Percentiles rank a stretch among this genome's conserved stretches.
phyloP scores from a whole-genome alignment of 805 yeast genomes.

The Torulaspora franciscae region DNA sequence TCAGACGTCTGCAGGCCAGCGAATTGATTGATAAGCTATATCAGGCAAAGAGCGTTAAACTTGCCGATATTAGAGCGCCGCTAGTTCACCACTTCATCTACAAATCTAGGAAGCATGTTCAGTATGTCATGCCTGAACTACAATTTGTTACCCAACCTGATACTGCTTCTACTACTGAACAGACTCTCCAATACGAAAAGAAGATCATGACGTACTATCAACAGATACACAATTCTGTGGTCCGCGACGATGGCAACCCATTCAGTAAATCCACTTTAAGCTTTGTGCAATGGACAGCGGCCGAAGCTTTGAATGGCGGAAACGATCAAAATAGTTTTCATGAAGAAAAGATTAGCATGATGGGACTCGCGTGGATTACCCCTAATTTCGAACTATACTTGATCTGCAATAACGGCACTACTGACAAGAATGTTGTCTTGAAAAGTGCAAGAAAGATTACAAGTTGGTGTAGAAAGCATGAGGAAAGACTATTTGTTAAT shows the following conservation, averaged over 20 bases:
- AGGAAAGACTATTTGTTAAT: slow-evolving; percentile 63
- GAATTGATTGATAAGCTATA: slow-evolving; percentile 38
- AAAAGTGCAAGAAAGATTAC: slow-evolving; percentile 60
- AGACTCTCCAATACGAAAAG: slow-evolving; percentile 17
- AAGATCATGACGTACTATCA: slow-evolving; percentile 29
- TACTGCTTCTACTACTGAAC: slow-evolving; percentile 3
- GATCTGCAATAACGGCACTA: slow-evolving; percentile 49
- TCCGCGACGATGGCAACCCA: slow-evolving; percentile 28
- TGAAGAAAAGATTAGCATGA: slow-evolving; percentile 23
- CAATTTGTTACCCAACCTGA: slow-evolving; percentile 17
- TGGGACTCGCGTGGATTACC: slow-evolving; percentile 52
- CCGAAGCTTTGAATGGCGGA: not conserved
- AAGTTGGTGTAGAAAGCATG: slow-evolving; percentile 70
- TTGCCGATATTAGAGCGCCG: slow-evolving; percentile 52
- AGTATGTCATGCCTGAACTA: slow-evolving; percentile 32
- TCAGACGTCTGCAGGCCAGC: slow-evolving; percentile 39
- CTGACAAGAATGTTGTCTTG: slow-evolving; percentile 51
- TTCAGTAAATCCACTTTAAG: slow-evolving; percentile 41
- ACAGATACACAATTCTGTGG: slow-evolving; percentile 25
- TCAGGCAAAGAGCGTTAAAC: slow-evolving; percentile 37
- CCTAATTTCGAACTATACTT: slow-evolving; percentile 59
- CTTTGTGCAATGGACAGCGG: slow-evolving; percentile 42
- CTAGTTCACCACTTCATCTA: slow-evolving; percentile 72
- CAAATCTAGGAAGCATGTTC: slow-evolving; percentile 65
- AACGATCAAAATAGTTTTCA: slow-evolving; percentile 3